Evolutionary conservation across 306 rosid genomes (phyloP).

Genomic region (Bauhinia variegata): DNA sequence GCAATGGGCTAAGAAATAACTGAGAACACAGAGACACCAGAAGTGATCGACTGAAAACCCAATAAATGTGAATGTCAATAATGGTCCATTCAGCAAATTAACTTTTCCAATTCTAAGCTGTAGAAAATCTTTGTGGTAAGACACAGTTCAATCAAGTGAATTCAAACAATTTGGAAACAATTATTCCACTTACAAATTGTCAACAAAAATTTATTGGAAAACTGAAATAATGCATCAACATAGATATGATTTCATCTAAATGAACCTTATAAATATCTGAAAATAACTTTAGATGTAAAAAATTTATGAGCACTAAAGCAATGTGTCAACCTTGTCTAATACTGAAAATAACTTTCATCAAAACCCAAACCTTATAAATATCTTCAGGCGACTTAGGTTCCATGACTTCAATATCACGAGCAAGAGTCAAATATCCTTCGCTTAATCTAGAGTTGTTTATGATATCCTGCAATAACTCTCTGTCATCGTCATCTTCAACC

Average conservation of each 20-base stretch:
- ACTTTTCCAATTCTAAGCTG: not conserved
- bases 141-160: not conserved
- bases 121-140: not conserved
- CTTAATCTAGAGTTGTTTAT: conserved; percentile 80
- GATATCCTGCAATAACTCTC: conserved; percentile 74
- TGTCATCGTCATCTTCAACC: conserved; percentile 72
- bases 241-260: too few relatives aligned
- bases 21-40: not conserved
- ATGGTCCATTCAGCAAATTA: conserved; percentile 12
- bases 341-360: conserved; percentile 12
- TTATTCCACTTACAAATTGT: not conserved
- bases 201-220: not conserved
- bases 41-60: not conserved
- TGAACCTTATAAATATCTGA: too few relatives aligned
- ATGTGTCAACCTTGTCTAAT: conserved; percentile 3
- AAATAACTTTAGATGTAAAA: conserved; percentile 14
- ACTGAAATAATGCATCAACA: too few relatives aligned
- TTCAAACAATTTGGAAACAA: not conserved
- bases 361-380: conserved; percentile 76
- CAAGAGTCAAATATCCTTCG: conserved; percentile 96
- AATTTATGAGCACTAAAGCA: not conserved
- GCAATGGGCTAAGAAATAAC: too few relatives aligned
- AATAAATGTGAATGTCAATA: not conserved
- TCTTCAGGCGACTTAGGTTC: conserved; percentile 99
- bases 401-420: conserved; percentile 99